Base-by-base conservation (phyloP, 768 basidiomycete species). In the Lentinus brumalis region DNA sequence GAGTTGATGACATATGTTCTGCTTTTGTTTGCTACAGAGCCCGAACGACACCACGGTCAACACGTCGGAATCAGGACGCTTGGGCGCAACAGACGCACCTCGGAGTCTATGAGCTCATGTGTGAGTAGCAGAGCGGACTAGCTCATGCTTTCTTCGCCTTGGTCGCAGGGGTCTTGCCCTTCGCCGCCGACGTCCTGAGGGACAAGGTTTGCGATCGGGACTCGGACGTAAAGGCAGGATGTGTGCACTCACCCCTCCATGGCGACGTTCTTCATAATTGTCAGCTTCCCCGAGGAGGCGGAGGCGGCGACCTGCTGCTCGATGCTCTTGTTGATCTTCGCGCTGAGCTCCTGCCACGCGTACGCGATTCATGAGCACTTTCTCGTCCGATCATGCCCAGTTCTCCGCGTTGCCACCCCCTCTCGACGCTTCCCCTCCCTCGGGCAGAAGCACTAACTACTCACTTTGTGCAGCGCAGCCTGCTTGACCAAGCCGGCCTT, bases 291-390 rank as follows among this genome's bases (percentile, higher is more conserved):
- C 45, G 87, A 80, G 5, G 92, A 94, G 3, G 95, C 95, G 7
- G 94, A 94, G 51, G 86, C 78, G 12, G 93, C 91, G 86, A 95
- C 93, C 75, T 96, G 94, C 56, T 83, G 81, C 73, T 98, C 95
- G 68, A 98, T 95, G 21, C 91, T 92, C 73, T 86, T 87, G 73
- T 91, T 94, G 71, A 97, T 95, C 77, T 94, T 95, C 53, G 93
- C 89, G 60, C 89, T 89, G 64, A 97, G 81, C 69, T 85, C 79
- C 94, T 96, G 70, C 16, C 16, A 30, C 8, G 29, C 21, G n/a
- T 29, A 26, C 9, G 29, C 21, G 4, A 9, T 49, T 49, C 46
- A 26, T 49, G n/a, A 49, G 46, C 46, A 12, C 16, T 3, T 26
- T 4, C n/a, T 7, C 26, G 9, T 49, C 8, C 26, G 18, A 49